Conservation (phyloP, 2,329 filamentous ascomycete genomes). For the Aspergillus sp. region DNA sequence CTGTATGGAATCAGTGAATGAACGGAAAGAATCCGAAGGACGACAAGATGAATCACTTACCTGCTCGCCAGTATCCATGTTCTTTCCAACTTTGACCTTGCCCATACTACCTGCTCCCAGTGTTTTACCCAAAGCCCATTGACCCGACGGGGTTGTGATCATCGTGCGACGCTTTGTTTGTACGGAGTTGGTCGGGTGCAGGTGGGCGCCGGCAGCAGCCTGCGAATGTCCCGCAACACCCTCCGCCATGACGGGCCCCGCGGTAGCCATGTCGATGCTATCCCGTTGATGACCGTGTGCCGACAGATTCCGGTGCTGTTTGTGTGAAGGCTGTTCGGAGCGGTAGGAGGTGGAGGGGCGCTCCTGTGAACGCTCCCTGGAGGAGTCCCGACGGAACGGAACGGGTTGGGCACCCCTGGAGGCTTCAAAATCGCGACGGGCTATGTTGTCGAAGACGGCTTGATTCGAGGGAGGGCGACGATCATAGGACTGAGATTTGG, state of each 20-base stretch:
- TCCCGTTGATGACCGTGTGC: slow-evolving; percentile 45
- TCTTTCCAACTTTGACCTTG: slow-evolving; percentile 93
- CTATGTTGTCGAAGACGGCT: slow-evolving; percentile 53
- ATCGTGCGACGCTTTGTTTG: slow-evolving; percentile 67
- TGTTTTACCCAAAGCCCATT: slow-evolving; percentile 94
- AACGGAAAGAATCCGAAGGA: slow-evolving; percentile 1
- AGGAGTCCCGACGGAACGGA: slow-evolving; percentile 63
- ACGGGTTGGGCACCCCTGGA: slow-evolving; percentile 63
- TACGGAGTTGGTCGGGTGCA: slow-evolving; percentile 35
- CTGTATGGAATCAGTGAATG: slow-evolving; percentile 47
- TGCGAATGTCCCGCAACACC: slow-evolving; percentile 56
- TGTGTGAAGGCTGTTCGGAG: slow-evolving; percentile 56
- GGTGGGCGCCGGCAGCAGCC: slow-evolving; percentile 37
- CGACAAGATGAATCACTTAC: slow-evolving; percentile 50
- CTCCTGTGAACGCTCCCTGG: slow-evolving; percentile 59
- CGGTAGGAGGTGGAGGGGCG: slow-evolving; percentile 48
- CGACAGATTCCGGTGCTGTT: slow-evolving; percentile 43
- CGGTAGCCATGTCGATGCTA: slow-evolving; percentile 48
- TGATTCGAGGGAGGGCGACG: slow-evolving; percentile 50
- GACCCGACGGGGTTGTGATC: slow-evolving; percentile 85
- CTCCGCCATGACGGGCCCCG: slow-evolving; percentile 55
- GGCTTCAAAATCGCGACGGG: slow-evolving; percentile 73
- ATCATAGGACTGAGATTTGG: slow-evolving; percentile 46
- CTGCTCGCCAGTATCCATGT: slow-evolving; percentile 87
- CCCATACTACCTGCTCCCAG: slow-evolving; percentile 98